Percentiles rank a stretch among this genome's conserved stretches.
Evolutionary conservation across 2,329 filamentous ascomycete species (phyloP).

Genomic region (Microsporum audouinii): DNA sequence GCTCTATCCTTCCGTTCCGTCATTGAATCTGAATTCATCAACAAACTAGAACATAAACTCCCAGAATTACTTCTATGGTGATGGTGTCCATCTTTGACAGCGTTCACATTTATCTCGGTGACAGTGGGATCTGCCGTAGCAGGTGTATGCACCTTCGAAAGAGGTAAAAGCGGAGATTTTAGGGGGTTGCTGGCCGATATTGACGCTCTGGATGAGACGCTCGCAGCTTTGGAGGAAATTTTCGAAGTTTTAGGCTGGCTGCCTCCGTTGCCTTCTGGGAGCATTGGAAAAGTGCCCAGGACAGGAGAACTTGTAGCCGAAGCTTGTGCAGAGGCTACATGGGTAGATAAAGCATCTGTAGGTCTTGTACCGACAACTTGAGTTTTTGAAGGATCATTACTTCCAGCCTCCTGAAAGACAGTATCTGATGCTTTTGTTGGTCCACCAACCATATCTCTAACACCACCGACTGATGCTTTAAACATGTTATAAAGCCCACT

Average conservation of each 20-base stretch:
- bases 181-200: slow-evolving; percentile 26
- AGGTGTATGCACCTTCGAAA: slow-evolving; percentile 26
- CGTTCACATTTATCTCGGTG: slow-evolving; percentile 37
- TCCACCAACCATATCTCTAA: slow-evolving; percentile 42
- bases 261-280: slow-evolving; percentile 21
- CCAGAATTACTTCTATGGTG: slow-evolving; percentile 25
- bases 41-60: slow-evolving; percentile 22
- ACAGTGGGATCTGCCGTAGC: slow-evolving; percentile 35
- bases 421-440: slow-evolving; percentile 25
- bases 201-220: slow-evolving; percentile 33
- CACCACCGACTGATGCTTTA: slow-evolving; percentile 66
- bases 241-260: slow-evolving; percentile 25
- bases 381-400: slow-evolving; percentile 15
- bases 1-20: slow-evolving; percentile 24
- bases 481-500: slow-evolving; percentile 82
- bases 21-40: slow-evolving; percentile 22
- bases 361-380: slow-evolving; percentile 5
- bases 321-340: slow-evolving; percentile 24
- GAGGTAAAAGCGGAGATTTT: slow-evolving; percentile 29
- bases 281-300: slow-evolving; percentile 21
- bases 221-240: slow-evolving; percentile 32
- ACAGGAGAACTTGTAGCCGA: slow-evolving; percentile 31
- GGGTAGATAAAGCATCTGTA: slow-evolving; percentile 17
- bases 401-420: slow-evolving; percentile 17
- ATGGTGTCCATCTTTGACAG: slow-evolving; percentile 21